Evolutionary conservation across 148 eudicot genomes (phyloP).

Genomic region (Rhododendron ferrugineum): DNA sequence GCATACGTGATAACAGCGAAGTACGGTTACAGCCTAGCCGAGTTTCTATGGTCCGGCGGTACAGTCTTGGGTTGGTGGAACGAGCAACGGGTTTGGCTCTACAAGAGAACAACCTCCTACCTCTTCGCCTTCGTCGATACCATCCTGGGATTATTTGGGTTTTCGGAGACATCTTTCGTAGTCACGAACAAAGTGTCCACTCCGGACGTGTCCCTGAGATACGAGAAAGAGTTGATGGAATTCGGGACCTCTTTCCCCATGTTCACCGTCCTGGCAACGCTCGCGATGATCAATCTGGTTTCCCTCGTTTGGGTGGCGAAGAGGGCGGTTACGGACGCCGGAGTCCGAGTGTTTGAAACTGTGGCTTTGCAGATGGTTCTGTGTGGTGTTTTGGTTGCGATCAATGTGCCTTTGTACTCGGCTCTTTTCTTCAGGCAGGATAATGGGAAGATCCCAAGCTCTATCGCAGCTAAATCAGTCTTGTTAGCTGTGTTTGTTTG

Average conservation of each 20-base stretch:
- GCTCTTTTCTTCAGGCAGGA: slow-evolving; percentile 64
- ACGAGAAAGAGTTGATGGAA: slow-evolving; percentile 64
- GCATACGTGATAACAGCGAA: slow-evolving; percentile 40
- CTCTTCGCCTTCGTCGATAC: slow-evolving; percentile 52
- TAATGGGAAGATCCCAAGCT: slow-evolving; percentile 62
- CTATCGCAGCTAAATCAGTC: slow-evolving; percentile 38
- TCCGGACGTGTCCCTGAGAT: slow-evolving; percentile 42
- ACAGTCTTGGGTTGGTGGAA: slow-evolving; percentile 80
- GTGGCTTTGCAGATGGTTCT: slow-evolving; percentile 48
- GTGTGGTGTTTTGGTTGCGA: slow-evolving; percentile 40
- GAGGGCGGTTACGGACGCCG: slow-evolving; percentile 7
- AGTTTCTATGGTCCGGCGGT: slow-evolving; percentile 53
- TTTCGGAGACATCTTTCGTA: slow-evolving; percentile 42
- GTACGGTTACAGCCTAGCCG: slow-evolving; percentile 35
- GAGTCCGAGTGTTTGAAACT: slow-evolving; percentile 4
- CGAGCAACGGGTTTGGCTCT: slow-evolving; percentile 87
- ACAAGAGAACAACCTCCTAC: slow-evolving; percentile 64
- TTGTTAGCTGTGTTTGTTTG: slow-evolving; percentile 35
- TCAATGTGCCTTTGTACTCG: slow-evolving; percentile 55
- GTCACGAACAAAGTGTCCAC: slow-evolving; percentile 51
- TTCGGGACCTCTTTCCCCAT: slow-evolving; percentile 61
- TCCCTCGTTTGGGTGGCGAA: slow-evolving; percentile 21
- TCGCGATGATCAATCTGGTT: slow-evolving; percentile 55
- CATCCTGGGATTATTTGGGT: slow-evolving; percentile 31
- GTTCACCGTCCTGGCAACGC: slow-evolving; percentile 44